Evolutionary conservation across 73 alveolate genomes (phyloP).

Genomic region (Diophrys sp.): DNA sequence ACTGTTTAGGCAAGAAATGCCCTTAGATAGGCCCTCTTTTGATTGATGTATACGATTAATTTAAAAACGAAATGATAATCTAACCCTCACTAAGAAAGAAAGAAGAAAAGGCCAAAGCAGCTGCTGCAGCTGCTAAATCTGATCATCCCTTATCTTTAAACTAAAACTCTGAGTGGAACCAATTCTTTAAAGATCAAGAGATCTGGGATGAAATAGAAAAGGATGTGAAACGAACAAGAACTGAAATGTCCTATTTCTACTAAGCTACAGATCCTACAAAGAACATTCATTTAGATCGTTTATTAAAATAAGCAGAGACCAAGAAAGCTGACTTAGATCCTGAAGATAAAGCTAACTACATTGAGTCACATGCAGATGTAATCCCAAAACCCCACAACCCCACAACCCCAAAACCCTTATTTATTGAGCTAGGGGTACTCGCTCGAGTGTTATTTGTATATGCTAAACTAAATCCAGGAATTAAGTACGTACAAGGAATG

Average conservation of each 20-base stretch:
- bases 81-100: constrained; percentile 41
- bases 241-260: constrained; percentile 83
- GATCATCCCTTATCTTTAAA: constrained; percentile 77
- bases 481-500: constrained; percentile 95
- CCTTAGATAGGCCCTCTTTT: constrained; percentile 44
- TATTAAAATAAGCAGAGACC: constrained; percentile 64
- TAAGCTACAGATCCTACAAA: constrained; percentile 60
- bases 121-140: too few relatives aligned
- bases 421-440: too few relatives aligned
- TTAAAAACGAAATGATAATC: constrained; percentile 63
- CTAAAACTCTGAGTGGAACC: constrained; percentile 55
- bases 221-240: constrained; percentile 92
- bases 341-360: constrained; percentile 60
- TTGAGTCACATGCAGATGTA: constrained; percentile 91
- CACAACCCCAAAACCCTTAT: too few relatives aligned
- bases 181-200: constrained; percentile 78
- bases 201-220: constrained; percentile 90
- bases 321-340: constrained; percentile 73
- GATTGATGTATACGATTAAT: constrained; percentile 56
- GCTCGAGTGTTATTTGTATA: constrained; percentile 86
- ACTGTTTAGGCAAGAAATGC: too few relatives aligned
- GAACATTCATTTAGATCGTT: constrained; percentile 52
- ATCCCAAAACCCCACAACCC: too few relatives aligned
- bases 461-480: constrained; percentile 85
- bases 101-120: constrained; percentile 4